A percentile compares a stretch with the other conserved stretches of the same genome.
These are phyloP conservation scores for Kazachstania viticola DNA, from an alignment of 805 yeast genomes.

Conservation along the genomic window DNA sequence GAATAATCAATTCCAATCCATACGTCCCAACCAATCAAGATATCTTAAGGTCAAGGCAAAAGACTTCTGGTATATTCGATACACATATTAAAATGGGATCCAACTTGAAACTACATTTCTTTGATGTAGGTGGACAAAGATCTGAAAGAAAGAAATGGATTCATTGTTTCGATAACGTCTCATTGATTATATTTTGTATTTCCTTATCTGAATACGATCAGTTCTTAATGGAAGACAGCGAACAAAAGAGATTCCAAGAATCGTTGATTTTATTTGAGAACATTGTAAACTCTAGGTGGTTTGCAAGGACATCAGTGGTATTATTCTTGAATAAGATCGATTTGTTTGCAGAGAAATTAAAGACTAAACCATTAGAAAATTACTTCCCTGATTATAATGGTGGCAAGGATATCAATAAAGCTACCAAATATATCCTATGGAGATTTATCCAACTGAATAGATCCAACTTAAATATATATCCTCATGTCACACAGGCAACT, in stretches of 20 bases:
- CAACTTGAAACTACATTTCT: slow-evolving; percentile 44
- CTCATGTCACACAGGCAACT: slow-evolving; percentile 90
- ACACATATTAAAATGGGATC: slow-evolving; percentile 67
- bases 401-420: slow-evolving; percentile 79
- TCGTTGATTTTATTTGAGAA: slow-evolving; percentile 78
- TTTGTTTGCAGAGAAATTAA: slow-evolving; percentile 75
- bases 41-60: slow-evolving; percentile 76
- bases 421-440: slow-evolving; percentile 87
- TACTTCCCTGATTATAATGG: slow-evolving; percentile 88
- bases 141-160: slow-evolving; percentile 96
- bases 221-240: slow-evolving; percentile 60
- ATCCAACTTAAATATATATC: slow-evolving; percentile 70
- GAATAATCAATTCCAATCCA: slow-evolving; percentile 37
- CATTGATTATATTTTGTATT: slow-evolving; percentile 81
- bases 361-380: slow-evolving; percentile 66
- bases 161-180: slow-evolving; percentile 89
- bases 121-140: slow-evolving; percentile 93
- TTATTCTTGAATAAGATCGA: slow-evolving; percentile 84
- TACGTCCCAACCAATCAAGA: slow-evolving; percentile 70
- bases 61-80: slow-evolving; percentile 87
- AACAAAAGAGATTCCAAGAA: slow-evolving; percentile 71
- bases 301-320: slow-evolving; percentile 74
- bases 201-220: slow-evolving; percentile 89
- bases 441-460: slow-evolving; percentile 77
- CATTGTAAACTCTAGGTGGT: slow-evolving; percentile 88